Percentiles rank a stretch among this genome's conserved stretches.
phyloP scores from a whole-genome alignment of 2,329 filamentous ascomycete species.

The Apiospora malaysiana region DNA sequence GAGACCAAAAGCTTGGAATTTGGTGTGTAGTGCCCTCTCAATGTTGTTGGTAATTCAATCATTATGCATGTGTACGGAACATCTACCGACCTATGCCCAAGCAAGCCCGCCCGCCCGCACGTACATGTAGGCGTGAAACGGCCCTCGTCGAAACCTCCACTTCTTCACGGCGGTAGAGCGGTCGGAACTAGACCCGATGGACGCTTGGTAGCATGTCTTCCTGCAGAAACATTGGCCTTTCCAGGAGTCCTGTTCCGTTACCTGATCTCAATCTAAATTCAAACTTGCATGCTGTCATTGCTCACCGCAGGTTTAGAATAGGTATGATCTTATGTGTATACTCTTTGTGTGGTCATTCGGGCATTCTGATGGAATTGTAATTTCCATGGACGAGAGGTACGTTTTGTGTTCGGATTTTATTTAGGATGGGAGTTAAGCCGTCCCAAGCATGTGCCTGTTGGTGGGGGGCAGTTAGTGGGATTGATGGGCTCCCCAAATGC shows the following conservation, averaged over 20 bases:
- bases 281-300: too few species aligned
- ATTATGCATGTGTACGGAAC: not conserved
- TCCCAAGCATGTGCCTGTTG: not conserved
- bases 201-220: not conserved
- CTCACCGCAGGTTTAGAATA: not conserved
- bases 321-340: not conserved
- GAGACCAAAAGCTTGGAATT: not conserved
- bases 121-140: not conserved
- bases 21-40: too few species aligned
- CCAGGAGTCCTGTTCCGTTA: not conserved
- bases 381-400: too few species aligned
- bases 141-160: not conserved
- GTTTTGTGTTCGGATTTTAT: too few species aligned
- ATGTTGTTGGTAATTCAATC: too few species aligned
- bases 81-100: slow-evolving; percentile 1
- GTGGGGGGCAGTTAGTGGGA: not conserved
- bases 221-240: not conserved
- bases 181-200: not conserved
- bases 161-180: not conserved
- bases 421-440: too few species aligned
- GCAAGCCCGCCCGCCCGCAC: too few species aligned
- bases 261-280: too few species aligned
- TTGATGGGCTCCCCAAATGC: too few species aligned
- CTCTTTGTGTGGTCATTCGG: too few species aligned
- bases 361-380: too few species aligned